Conservation (phyloP, 2,329 filamentous ascomycete genomes). For the Tolypocladium inflatum region DNA sequence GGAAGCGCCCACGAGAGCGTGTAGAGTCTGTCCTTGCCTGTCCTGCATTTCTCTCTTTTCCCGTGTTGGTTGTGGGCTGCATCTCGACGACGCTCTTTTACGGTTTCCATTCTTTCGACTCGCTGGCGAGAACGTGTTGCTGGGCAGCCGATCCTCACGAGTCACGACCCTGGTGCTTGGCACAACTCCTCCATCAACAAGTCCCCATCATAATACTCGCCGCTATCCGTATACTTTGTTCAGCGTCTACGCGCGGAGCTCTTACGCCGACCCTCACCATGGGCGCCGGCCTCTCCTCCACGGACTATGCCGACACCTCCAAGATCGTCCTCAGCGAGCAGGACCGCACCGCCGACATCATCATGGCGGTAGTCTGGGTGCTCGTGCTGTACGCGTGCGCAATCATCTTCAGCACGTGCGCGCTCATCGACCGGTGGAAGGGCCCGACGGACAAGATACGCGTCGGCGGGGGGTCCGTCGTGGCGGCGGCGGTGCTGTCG, state of each 20-base stretch:
- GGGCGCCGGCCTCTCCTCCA: conserved; percentile 31
- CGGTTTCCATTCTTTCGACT: neutral
- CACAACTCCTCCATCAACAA: neutral
- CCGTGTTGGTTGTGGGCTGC: neutral
- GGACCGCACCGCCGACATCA: conserved; percentile 20
- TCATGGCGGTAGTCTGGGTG: conserved; percentile 24
- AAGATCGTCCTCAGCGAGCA: conserved; percentile 18
- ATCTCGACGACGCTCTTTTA: neutral
- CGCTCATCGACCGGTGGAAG: conserved; percentile 32
- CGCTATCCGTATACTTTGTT: neutral
- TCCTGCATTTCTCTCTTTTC: neutral
- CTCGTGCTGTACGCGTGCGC: conserved; percentile 24
- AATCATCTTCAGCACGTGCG: conserved; percentile 32
- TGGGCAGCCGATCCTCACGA: neutral
- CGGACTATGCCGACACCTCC: conserved; percentile 25
- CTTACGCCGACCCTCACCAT: conserved; percentile 11
- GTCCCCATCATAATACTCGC: neutral
- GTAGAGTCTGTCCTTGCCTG: neutral
- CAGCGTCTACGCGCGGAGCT: neutral
- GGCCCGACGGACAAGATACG: conserved; percentile 24
- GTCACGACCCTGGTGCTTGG: neutral
- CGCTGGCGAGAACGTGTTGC: neutral
- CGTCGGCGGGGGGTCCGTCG: conserved; percentile 15
- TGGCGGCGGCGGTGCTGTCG: conserved; percentile 22
- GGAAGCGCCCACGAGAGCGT: neutral